phyloP scores from a whole-genome alignment of 2,329 filamentous ascomycete genomes.

The Verruconis gallopava region DNA sequence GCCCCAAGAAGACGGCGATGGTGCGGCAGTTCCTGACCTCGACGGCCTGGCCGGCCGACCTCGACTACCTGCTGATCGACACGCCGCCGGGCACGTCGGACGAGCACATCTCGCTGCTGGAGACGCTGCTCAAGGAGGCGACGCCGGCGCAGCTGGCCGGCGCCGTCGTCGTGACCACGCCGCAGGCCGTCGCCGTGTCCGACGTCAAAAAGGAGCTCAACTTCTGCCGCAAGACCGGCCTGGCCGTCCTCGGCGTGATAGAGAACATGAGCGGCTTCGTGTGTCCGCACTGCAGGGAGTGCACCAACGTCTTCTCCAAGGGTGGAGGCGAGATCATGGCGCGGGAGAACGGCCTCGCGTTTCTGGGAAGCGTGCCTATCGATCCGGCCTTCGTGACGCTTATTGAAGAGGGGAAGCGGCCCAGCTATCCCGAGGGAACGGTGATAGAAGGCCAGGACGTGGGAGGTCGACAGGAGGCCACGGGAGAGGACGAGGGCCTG shows the following conservation, averaged over 20 bases:
- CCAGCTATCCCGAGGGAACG: slow-evolving; percentile 58
- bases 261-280: slow-evolving; percentile 96
- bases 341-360: slow-evolving; percentile 67
- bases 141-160: slow-evolving; percentile 59
- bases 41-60: slow-evolving; percentile 50
- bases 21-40: slow-evolving; percentile 78
- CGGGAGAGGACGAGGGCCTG: slow-evolving; percentile 19
- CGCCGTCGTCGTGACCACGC: slow-evolving; percentile 90
- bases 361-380: slow-evolving; percentile 78
- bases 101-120: slow-evolving; percentile 62
- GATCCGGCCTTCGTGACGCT: slow-evolving; percentile 84
- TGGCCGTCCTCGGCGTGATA: slow-evolving; percentile 73
- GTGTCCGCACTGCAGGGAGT: slow-evolving; percentile 64
- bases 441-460: slow-evolving; percentile 42
- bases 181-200: slow-evolving; percentile 82
- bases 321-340: slow-evolving; percentile 88
- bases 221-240: slow-evolving; percentile 74
- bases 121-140: slow-evolving; percentile 40
- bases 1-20: slow-evolving; percentile 98
- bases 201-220: slow-evolving; percentile 94
- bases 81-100: slow-evolving; percentile 94
- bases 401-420: slow-evolving; percentile 60
- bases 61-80: slow-evolving; percentile 90
- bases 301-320: slow-evolving; percentile 85
- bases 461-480: slow-evolving; percentile 18